phyloP scores from a whole-genome alignment of 306 rosid species.

The Casuarina equisetifolia region DNA sequence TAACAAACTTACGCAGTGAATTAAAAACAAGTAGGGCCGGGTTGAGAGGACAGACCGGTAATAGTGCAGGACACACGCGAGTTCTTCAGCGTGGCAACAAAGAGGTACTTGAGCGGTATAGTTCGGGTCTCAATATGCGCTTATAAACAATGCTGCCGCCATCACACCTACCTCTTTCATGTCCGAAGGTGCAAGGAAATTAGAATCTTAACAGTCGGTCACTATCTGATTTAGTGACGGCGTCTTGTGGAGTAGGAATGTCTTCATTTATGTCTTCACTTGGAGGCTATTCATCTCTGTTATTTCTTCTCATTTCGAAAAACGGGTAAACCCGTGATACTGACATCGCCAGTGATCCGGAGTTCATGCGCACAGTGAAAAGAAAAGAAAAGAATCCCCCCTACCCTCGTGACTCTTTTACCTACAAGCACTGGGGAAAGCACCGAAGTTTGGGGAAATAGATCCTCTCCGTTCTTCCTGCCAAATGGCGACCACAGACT shows the following conservation, averaged over 20 bases:
- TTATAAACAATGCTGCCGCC: no score
- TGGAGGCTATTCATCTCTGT: background rate
- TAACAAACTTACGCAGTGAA: background rate
- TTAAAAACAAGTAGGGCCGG: background rate
- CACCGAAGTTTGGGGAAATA: background rate
- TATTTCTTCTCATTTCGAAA: background rate
- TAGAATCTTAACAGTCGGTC: background rate
- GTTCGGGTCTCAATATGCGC: no score
- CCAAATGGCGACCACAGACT: background rate
- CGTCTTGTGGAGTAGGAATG: background rate
- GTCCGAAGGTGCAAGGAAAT: background rate
- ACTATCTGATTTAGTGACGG: background rate
- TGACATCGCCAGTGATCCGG: background rate
- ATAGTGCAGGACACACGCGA: constrained; percentile 28
- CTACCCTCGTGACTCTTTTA: background rate
- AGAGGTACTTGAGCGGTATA: background rate
- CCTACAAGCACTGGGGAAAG: background rate
- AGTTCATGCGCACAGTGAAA: no score
- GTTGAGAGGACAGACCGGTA: constrained; percentile 5
- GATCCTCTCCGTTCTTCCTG: background rate
- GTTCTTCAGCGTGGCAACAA: constrained; percentile 10
- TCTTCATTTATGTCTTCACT: constrained; percentile 34
- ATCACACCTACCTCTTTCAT: no score
- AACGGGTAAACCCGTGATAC: background rate
- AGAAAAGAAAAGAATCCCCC: no score